Base-by-base conservation (phyloP, 1,284 basidiomycete genomes). In the Schizophyllum amplum region DNA sequence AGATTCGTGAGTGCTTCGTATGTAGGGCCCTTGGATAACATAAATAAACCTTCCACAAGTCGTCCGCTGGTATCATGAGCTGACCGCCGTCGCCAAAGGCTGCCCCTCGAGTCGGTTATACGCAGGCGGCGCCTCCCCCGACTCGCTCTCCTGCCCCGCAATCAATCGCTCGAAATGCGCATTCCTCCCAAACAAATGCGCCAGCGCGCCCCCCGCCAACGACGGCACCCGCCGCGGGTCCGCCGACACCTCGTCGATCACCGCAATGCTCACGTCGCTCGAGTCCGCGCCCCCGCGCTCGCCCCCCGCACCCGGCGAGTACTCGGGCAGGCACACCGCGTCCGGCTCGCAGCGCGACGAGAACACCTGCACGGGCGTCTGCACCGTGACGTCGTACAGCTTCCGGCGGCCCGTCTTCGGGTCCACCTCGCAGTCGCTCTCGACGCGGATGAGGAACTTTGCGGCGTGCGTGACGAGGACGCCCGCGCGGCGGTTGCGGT, bases 311-410 rank as follows among this genome's bases (percentile, higher is more conserved):
- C 48, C 21, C 21, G 15, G 55, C 76, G 75, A 75, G 63, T 91
- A 90, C 1, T 76, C 79, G 2, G 92, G 91, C 11, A 95, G 82
- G 0, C 84, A 78, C 57, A 81, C 86, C 80, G 82, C 89, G 59
- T 91, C 83, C 0, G 84, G 78, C 63, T 90, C 88, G 66, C 91
- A 93, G 22, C 86, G 82, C 59, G 91, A 90, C 6, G 90, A 90
- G 55, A 92, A 78, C 57, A 93, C 83, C 57, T 87, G 82, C 24
- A 94, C 77, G 0, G 92, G 91, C 0, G 83, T 83, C 66, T 92
- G 90, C 57, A 98, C 86, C 53, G 94, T 87, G 63, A 98, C 94
- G 71, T 98, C 95, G 71, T 90, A 94, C 66, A 90, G 71, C 70
- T 92, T 94, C 60, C 83, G 78, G 67, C 82, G 87, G 47, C 87